phyloP scores from a whole-genome alignment of 1,139 yeast species.

The Wickerhamomyces sp. region DNA sequence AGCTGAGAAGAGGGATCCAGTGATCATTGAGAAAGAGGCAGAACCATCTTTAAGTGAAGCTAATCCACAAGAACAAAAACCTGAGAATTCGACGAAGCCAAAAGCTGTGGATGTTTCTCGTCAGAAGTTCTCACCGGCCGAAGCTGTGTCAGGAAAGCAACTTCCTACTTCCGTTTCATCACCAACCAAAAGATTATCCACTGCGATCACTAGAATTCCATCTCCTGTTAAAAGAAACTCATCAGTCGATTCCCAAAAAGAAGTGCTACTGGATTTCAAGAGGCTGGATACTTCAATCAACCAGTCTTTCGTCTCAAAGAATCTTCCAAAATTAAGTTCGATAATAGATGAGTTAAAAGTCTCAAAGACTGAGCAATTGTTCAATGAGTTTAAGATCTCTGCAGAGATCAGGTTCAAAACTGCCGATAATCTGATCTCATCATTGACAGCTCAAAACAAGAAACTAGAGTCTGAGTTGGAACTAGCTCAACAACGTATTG shows the following conservation, averaged over 20 bases:
- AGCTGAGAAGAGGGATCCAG: not conserved
- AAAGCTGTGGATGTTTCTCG: no score
- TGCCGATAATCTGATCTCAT: constrained; percentile 26
- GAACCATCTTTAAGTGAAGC: not conserved
- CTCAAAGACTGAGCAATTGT: constrained; percentile 26
- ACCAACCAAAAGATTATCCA: constrained; percentile 6
- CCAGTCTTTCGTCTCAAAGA: constrained; percentile 17
- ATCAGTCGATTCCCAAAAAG: not conserved
- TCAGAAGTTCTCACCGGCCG: no score
- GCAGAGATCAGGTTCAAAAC: constrained; percentile 27
- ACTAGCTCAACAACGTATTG: constrained; percentile 1
- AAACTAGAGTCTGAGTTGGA: constrained; percentile 11
- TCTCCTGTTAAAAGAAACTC: constrained; percentile 6
- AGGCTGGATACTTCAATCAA: constrained; percentile 9
- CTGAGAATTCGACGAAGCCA: no score
- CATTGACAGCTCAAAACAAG: constrained; percentile 19
- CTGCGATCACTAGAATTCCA: constrained; percentile 1
- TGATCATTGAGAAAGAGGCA: not conserved
- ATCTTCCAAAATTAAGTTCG: constrained; percentile 14
- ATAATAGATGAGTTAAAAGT: constrained; percentile 22
- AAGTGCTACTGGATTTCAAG: constrained; percentile 6
- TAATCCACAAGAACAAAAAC: no score
- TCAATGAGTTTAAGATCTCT: constrained; percentile 24
- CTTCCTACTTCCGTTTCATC: constrained; percentile 6
- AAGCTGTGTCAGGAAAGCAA: not conserved